Conservation (phyloP, 2,329 filamentous ascomycete genomes). For the Xylaria sp. region DNA sequence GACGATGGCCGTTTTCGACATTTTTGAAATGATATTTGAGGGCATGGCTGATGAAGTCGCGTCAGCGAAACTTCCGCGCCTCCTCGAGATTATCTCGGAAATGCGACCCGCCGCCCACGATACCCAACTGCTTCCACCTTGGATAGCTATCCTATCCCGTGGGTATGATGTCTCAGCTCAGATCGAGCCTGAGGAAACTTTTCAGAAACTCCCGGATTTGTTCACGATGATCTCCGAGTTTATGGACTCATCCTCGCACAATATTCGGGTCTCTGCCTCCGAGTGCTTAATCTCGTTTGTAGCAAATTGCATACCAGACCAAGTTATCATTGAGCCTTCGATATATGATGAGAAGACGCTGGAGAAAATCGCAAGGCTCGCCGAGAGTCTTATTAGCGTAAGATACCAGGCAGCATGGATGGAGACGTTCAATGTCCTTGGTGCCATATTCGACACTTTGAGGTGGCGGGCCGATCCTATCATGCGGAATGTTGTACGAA, state of each 20-base stretch:
- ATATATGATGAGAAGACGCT: conserved; percentile 92
- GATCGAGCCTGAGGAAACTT: conserved; percentile 88
- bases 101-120: conserved; percentile 92
- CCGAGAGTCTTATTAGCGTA: conserved; percentile 81
- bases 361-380: conserved; percentile 79
- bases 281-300: conserved; percentile 95
- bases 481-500: conserved; percentile 78
- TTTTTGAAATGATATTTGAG: conserved; percentile 96
- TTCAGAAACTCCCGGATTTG: conserved; percentile 86
- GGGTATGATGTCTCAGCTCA: conserved; percentile 95
- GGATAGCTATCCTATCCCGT: conserved; percentile 94
- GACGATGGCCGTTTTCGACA: conserved; percentile 95
- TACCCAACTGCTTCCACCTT: conserved; percentile 91
- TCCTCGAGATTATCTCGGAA: conserved; percentile 92
- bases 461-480: conserved; percentile 87
- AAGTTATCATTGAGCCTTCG: conserved; percentile 86
- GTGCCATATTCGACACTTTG: conserved; percentile 86
- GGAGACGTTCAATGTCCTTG: conserved; percentile 90
- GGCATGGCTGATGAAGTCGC: conserved; percentile 88
- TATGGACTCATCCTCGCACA: conserved; percentile 86
- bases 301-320: conserved; percentile 86
- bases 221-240: conserved; percentile 85
- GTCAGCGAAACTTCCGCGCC: conserved; percentile 86
- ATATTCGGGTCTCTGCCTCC: conserved; percentile 92
- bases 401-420: conserved; percentile 95